A percentile compares a stretch with the other conserved stretches of the same genome.
These are phyloP conservation scores for Rubroshorea leprosula DNA, from an alignment of 345 rosid species.

Conservation along the genomic window DNA sequence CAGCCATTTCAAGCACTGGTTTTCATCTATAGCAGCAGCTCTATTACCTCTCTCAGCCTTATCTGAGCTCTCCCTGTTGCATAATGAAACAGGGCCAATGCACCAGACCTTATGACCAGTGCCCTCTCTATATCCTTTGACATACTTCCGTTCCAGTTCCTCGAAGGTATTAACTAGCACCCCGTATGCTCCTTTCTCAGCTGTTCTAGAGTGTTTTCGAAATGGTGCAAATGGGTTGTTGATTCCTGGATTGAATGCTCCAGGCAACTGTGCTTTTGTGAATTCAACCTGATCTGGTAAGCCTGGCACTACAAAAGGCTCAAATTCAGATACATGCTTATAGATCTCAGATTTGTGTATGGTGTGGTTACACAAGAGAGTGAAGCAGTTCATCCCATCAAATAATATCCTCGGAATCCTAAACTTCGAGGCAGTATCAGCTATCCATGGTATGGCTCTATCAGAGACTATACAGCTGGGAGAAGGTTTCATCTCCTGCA, in stretches of 20 bases:
- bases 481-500: slow-evolving; percentile 27
- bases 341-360: slow-evolving; percentile 22
- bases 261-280: slow-evolving; percentile 32
- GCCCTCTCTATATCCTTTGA: neutral
- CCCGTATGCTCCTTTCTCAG: slow-evolving; percentile 27
- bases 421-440: slow-evolving; percentile 29
- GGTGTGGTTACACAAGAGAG: slow-evolving; percentile 18
- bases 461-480: slow-evolving; percentile 56
- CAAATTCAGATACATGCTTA: slow-evolving; percentile 19
- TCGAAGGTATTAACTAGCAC: slow-evolving; percentile 33
- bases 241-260: slow-evolving; percentile 17
- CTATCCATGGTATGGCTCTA: slow-evolving; percentile 36
- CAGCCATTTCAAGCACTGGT: slow-evolving; percentile 31
- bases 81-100: slow-evolving; percentile 3
- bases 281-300: slow-evolving; percentile 25
- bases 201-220: slow-evolving; percentile 13
- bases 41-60: slow-evolving; percentile 26
- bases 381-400: slow-evolving; percentile 40
- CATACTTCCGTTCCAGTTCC: slow-evolving; percentile 29
- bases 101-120: slow-evolving; percentile 4
- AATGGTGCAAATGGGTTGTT: neutral
- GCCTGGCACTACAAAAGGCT: slow-evolving; percentile 34
- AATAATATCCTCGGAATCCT: slow-evolving; percentile 47
- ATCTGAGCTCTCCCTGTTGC: neutral
- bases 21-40: slow-evolving; percentile 21